phyloP scores from a whole-genome alignment of 208 protist species.

The Acanthamoeba triangularis region DNA sequence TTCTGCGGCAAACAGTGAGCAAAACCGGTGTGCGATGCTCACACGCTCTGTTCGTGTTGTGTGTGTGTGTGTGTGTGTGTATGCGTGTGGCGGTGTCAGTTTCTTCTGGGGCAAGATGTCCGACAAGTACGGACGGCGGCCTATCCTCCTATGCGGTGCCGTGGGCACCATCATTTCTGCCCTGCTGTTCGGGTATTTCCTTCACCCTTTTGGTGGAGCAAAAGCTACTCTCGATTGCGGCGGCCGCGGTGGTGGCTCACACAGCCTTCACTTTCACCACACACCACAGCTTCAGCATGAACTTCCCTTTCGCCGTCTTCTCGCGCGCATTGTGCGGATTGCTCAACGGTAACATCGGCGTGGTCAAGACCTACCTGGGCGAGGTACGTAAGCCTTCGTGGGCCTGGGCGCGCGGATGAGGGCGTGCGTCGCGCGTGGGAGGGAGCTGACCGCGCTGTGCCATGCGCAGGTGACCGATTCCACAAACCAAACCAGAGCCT shows the following conservation, averaged over 20 bases:
- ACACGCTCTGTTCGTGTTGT: too few relatives aligned
- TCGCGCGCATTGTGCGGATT: slow-evolving; percentile 16
- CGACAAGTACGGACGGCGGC: slow-evolving; percentile 47
- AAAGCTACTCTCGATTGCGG: background rate
- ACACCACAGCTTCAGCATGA: slow-evolving; percentile 23
- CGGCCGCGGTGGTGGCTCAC: background rate
- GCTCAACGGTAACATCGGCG: slow-evolving; percentile 48
- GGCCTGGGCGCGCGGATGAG: too few relatives aligned
- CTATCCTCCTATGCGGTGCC: slow-evolving; percentile 30
- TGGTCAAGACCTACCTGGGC: slow-evolving; percentile 24
- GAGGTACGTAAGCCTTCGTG: background rate
- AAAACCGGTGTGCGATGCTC: too few relatives aligned
- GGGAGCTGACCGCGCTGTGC: background rate
- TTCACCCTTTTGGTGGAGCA: background rate
- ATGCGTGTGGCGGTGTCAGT: background rate
- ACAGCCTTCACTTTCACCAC: background rate
- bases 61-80: too few relatives aligned
- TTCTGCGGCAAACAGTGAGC: too few relatives aligned
- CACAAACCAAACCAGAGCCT: slow-evolving; percentile 23
- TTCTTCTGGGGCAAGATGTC: slow-evolving; percentile 71
- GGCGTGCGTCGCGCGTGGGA: too few relatives aligned
- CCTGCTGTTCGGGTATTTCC: slow-evolving; percentile 8
- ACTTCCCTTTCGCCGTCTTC: slow-evolving; percentile 16
- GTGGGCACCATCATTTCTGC: slow-evolving; percentile 41
- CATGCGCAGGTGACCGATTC: slow-evolving; percentile 8